A percentile compares a stretch with the other conserved stretches of the same genome.
These are phyloP conservation scores for Phoma sp. DNA, from an alignment of 2,329 filamentous ascomycete genomes.

Conservation along the genomic window DNA sequence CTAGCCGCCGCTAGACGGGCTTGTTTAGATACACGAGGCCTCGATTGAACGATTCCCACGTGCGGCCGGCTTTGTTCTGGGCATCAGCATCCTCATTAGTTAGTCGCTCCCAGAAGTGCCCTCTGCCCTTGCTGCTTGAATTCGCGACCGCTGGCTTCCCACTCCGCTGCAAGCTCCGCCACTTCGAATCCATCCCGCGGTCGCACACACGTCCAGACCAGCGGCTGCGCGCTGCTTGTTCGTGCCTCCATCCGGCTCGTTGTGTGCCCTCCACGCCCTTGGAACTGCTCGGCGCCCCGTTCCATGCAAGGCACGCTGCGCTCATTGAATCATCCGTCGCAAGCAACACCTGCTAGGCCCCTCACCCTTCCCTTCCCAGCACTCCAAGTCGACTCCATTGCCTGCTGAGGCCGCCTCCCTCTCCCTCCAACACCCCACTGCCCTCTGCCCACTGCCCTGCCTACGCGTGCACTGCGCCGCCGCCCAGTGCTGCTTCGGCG, in stretches of 20 bases:
- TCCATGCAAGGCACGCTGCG: slow-evolving; percentile 47
- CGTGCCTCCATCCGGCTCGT: slow-evolving; percentile 27
- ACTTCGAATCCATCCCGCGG: slow-evolving; percentile 31
- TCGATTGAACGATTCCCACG: slow-evolving; percentile 50
- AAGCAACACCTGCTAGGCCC: slow-evolving; percentile 28
- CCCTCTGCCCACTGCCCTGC: slow-evolving; percentile 2
- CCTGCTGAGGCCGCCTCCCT: slow-evolving; percentile 12
- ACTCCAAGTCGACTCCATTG: slow-evolving; percentile 19
- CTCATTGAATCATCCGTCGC: slow-evolving; percentile 35
- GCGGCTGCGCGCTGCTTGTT: slow-evolving; percentile 31
- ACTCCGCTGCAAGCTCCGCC: slow-evolving; percentile 27
- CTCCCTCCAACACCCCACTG: slow-evolving; percentile 6
- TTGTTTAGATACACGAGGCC: slow-evolving; percentile 48
- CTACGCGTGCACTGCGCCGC: slow-evolving; percentile 1
- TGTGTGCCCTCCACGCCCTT: slow-evolving; percentile 33
- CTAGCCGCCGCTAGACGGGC: slow-evolving; percentile 45
- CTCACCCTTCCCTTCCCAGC: slow-evolving; percentile 23
- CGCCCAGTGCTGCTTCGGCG: slow-evolving; percentile 7
- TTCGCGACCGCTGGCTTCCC: slow-evolving; percentile 26
- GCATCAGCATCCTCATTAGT: slow-evolving; percentile 36
- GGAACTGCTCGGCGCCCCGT: slow-evolving; percentile 30
- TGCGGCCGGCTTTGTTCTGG: slow-evolving; percentile 38
- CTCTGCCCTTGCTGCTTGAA: slow-evolving; percentile 19
- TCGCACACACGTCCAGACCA: slow-evolving; percentile 41
- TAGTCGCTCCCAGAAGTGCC: slow-evolving; percentile 29